Conservation (phyloP, 2,329 filamentous ascomycete genomes). For the Aspergillus japonicus region DNA sequence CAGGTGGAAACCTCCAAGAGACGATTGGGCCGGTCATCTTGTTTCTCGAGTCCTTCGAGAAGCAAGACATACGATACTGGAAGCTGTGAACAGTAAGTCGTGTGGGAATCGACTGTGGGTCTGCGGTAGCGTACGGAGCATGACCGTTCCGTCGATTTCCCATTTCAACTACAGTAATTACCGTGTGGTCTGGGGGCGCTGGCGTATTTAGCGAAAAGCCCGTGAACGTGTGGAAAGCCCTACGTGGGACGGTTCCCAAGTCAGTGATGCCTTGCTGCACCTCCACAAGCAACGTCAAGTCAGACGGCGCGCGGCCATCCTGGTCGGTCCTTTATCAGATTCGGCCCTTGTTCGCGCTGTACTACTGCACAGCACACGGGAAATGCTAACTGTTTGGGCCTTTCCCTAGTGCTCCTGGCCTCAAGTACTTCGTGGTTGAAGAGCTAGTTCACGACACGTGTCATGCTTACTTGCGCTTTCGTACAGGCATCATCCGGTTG, state of each 20-base stretch:
- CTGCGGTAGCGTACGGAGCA: not conserved
- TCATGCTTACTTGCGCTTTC: not conserved
- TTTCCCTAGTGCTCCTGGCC: not conserved
- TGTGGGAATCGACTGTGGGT: conserved; percentile 2
- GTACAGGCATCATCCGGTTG: not conserved
- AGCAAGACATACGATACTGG: conserved; percentile 9
- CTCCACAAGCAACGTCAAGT: not conserved
- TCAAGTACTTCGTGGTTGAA: not conserved
- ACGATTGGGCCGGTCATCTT: conserved; percentile 14
- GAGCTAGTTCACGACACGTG: conserved; percentile 7
- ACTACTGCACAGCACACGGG: not conserved
- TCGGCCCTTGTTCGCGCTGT: conserved; percentile 2
- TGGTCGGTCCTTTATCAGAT: conserved; percentile 4
- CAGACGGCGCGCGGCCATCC: not conserved
- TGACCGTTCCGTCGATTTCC: conserved; percentile 1
- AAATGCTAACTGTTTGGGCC: not conserved
- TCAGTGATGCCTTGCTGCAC: conserved; percentile 2
- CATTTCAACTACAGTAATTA: not conserved
- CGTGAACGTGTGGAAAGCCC: not conserved
- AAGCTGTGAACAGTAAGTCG: not conserved
- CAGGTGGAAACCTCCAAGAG: conserved; percentile 8
- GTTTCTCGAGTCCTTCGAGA: conserved; percentile 34
- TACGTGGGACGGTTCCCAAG: conserved; percentile 5
- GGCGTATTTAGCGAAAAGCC: not conserved
- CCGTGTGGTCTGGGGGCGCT: not conserved